A percentile compares a stretch with the other conserved stretches of the same genome.
These are phyloP conservation scores for Haberlea rhodopensis DNA, from an alignment of 257 asterid genomes.

Conservation along the genomic window DNA sequence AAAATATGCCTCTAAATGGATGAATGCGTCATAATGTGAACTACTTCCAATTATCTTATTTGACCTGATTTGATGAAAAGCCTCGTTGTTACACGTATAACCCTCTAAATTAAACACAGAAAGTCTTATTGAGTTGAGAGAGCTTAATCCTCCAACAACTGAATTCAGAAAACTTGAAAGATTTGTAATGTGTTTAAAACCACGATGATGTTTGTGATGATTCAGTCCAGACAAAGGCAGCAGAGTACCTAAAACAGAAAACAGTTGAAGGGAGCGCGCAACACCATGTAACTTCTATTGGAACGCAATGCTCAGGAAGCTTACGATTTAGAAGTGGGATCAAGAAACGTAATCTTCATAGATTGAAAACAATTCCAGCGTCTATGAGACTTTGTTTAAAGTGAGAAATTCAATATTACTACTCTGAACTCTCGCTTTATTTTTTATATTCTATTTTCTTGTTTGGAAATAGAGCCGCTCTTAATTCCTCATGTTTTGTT, in stretches of 20 bases:
- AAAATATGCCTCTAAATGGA: too few species aligned
- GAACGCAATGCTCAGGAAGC: conserved; percentile 52
- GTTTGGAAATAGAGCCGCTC: too few species aligned
- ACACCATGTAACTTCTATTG: conserved; percentile 26
- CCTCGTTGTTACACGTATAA: neutral
- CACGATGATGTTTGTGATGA: conserved; percentile 29
- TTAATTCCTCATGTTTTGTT: too few species aligned
- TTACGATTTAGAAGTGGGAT: conserved; percentile 62
- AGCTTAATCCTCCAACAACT: neutral
- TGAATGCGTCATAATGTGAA: too few species aligned
- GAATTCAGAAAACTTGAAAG: neutral
- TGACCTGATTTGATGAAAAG: too few species aligned
- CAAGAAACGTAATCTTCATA: conserved; percentile 46
- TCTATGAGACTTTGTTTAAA: conserved; percentile 25
- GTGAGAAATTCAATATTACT: conserved; percentile 21
- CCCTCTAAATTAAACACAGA: neutral
- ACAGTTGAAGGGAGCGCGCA: conserved; percentile 30
- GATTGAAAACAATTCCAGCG: conserved; percentile 45
- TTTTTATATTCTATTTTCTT: neutral
- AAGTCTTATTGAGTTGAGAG: neutral
- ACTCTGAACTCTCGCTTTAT: neutral
- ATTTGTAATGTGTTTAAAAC: conserved; percentile 6
- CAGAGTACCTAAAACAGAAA: conserved; percentile 56
- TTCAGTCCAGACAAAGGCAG: conserved; percentile 75
- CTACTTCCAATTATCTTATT: too few species aligned